Evolutionary conservation across 2,329 filamentous ascomycete species (phyloP).

Genomic region (Penicillium oxalicum): DNA sequence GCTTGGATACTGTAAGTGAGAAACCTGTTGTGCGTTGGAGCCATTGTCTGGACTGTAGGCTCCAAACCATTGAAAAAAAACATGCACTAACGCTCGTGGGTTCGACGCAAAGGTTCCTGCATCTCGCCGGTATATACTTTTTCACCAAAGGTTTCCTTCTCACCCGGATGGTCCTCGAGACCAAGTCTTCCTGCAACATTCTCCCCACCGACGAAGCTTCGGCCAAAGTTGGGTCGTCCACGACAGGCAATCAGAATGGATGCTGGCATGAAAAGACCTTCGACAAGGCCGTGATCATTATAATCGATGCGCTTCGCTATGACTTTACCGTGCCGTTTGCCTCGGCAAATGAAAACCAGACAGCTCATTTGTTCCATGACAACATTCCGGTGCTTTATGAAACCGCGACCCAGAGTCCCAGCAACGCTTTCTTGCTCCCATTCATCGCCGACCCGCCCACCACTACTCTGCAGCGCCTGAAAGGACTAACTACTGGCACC

Average conservation of each 20-base stretch:
- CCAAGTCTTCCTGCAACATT: constrained; percentile 63
- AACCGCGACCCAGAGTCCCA: constrained; percentile 64
- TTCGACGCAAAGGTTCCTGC: constrained; percentile 52
- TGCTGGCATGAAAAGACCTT: constrained; percentile 98
- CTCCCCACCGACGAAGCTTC: constrained; percentile 56
- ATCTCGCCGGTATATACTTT: constrained; percentile 75
- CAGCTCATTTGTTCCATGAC: constrained; percentile 69
- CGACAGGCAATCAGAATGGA: constrained; percentile 49
- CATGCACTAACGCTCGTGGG: constrained; percentile 2
- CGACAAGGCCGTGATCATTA: constrained; percentile 79
- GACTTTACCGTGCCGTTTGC: constrained; percentile 86
- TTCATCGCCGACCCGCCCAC: constrained; percentile 98
- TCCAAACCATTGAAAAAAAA: background rate
- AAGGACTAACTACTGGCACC: constrained; percentile 91
- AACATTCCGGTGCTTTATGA: constrained; percentile 83
- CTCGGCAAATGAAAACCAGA: constrained; percentile 39
- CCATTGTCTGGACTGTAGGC: background rate
- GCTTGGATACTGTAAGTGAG: constrained; percentile 38
- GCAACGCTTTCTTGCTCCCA: constrained; percentile 81
- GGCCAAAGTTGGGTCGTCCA: constrained; percentile 14
- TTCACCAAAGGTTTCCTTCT: constrained; percentile 95
- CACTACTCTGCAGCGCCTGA: constrained; percentile 82
- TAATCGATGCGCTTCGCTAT: constrained; percentile 92
- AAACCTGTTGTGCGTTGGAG: background rate
- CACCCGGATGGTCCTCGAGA: constrained; percentile 72